A percentile compares a stretch with the other conserved stretches of the same genome.
These are phyloP conservation scores for Cryptosporidium tyzzeri DNA, from an alignment of 169 alveolate species.

Conservation along the genomic window DNA sequence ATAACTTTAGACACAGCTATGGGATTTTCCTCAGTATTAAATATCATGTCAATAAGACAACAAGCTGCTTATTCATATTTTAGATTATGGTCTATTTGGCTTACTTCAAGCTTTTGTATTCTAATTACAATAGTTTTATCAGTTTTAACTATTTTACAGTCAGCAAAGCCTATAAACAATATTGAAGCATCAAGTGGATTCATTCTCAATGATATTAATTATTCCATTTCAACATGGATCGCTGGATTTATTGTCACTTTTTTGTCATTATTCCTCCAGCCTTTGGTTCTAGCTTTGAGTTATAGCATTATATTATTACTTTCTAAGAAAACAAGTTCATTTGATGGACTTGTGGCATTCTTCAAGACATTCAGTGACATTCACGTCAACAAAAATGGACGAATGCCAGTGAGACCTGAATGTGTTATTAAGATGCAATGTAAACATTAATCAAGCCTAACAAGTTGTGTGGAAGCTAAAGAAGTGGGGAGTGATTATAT, in stretches of 20 bases:
- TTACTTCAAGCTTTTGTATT: constrained; percentile 49
- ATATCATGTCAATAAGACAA: constrained; percentile 42
- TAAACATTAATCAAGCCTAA: too few species aligned
- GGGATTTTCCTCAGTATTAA: constrained; percentile 16
- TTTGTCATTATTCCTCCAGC: constrained; percentile 48
- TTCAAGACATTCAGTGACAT: neutral
- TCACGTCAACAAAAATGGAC: constrained; percentile 24
- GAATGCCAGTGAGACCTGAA: constrained; percentile 55
- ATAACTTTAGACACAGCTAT: constrained; percentile 20
- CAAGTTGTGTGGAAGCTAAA: too few species aligned
- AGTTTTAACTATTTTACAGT: constrained; percentile 52
- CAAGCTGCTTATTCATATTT: constrained; percentile 63
- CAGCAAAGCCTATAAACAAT: constrained; percentile 44
- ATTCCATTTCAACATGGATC: constrained; percentile 69
- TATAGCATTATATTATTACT: neutral
- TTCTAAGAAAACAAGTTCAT: constrained; percentile 7
- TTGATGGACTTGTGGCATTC: constrained; percentile 59
- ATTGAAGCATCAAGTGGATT: constrained; percentile 50
- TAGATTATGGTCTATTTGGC: constrained; percentile 59
- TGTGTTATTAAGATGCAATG: constrained; percentile 26
- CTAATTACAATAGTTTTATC: constrained; percentile 24
- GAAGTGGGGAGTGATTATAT: too few species aligned
- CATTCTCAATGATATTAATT: constrained; percentile 57
- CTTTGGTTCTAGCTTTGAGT: constrained; percentile 18
- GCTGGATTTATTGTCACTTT: constrained; percentile 50